Conservation (phyloP, 257 asterid species). For the Solanum phureja region DNA sequence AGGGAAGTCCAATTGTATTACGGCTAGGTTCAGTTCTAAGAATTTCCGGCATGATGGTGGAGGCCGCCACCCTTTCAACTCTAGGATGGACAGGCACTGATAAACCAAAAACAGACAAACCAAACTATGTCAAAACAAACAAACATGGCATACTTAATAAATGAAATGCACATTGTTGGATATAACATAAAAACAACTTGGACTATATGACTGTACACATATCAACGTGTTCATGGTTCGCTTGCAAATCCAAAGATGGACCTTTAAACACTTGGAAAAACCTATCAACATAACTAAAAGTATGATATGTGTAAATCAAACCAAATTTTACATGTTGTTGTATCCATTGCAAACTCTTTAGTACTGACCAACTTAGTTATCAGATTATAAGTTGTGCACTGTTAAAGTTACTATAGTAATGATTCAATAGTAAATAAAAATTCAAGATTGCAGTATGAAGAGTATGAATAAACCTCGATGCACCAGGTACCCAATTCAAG, state of each 20-base stretch:
- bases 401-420: neutral
- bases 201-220: neutral
- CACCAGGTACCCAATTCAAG: neutral
- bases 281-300: neutral
- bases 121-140: neutral
- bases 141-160: neutral
- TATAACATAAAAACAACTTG: neutral
- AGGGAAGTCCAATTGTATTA: neutral
- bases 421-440: neutral
- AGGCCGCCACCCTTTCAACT: neutral
- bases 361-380: neutral
- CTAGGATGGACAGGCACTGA: neutral
- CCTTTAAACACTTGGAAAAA: neutral
- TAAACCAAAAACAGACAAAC: neutral
- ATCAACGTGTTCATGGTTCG: too few relatives aligned
- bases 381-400: neutral
- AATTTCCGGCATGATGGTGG: neutral
- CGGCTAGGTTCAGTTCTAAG: neutral
- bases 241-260: neutral
- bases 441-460: neutral
- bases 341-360: neutral
- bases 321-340: neutral
- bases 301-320: neutral
- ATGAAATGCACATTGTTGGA: neutral
- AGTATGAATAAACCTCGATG: neutral